Evolutionary conservation across 148 eudicot species (phyloP).

Genomic region (Rhododendron ovatum): DNA sequence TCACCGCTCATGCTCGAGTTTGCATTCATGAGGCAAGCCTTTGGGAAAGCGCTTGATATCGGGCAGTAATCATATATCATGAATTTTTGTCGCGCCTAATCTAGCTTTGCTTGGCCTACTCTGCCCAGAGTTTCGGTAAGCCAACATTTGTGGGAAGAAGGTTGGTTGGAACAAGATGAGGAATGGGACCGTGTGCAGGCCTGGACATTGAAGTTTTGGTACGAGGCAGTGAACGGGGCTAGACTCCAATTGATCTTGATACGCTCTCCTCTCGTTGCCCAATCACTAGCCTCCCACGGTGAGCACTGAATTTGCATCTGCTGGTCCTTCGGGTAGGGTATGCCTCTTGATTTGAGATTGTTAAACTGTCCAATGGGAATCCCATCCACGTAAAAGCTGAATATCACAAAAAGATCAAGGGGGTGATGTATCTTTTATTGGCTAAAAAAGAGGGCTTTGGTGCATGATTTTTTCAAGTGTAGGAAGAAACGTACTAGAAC

Average conservation of each 20-base stretch:
- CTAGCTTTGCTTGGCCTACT: background rate
- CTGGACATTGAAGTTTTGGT: background rate
- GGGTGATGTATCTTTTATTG: no score
- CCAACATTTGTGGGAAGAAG: background rate
- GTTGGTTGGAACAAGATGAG: background rate
- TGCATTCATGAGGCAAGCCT: background rate
- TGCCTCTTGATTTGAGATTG: background rate
- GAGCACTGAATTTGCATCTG: background rate
- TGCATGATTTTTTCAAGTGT: no score
- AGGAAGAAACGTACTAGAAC: no score
- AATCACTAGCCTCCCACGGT: background rate
- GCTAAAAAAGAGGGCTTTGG: no score
- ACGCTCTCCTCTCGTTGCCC: background rate
- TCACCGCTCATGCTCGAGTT: background rate
- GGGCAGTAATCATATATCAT: background rate
- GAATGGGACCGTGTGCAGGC: background rate
- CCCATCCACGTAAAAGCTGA: background rate
- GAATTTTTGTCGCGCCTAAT: background rate
- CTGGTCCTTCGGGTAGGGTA: background rate
- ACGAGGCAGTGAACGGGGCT: background rate
- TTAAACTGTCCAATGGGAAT: background rate
- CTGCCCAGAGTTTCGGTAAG: background rate
- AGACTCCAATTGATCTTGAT: background rate
- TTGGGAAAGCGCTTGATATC: background rate
- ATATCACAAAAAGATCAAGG: no score